Base-by-base conservation (phyloP, 768 basidiomycete species). In the Suillus decipiens region DNA sequence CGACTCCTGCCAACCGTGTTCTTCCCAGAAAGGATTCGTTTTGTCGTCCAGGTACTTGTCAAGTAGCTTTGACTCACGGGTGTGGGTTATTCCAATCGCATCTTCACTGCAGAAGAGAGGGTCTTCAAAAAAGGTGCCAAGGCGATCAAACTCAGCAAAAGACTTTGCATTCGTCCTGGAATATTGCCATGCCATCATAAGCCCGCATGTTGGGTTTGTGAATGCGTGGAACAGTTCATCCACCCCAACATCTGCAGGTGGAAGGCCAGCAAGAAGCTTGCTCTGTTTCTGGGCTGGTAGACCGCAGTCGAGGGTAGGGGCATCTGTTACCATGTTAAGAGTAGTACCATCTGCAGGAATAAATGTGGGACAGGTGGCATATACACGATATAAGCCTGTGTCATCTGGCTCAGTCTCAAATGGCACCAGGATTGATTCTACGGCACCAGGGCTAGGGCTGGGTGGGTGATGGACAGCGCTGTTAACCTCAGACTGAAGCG, bases 151-250 rank as follows among this genome's bases (percentile, higher is more conserved):
- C 31, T 61, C 48, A 12, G n/a, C 50, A 5, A 55, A 45, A 19
- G 63, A 65, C 43, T 61, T 67, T 24, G 31, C 41, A n/a, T 43
- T 64, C 12, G 68, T 66, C 1, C 72, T 66, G 31, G 61, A 65
- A 48, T 70, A 61, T 36, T 65, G 53, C 73, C 73, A 73, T 28
- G 62, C 48, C 71, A 71, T 73, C 1, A 72, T 55, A 0, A 69
- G 67, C 55, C 68, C 73, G 2, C 61, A 59, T 0, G 72, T 66
- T 19, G 61, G 57, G 69, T 69, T 65, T n/a, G 14, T 69, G 68
- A 62, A 78, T 63, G 65, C 43, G 10, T 54, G 10, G 58, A 45
- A 63, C 2, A 60, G 19, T 34, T 65, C 22, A 7, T 59, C 61
- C 17, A 41, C 9, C 14, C n/a, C 33, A 9, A 50, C 36, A 31